A percentile compares a stretch with the other conserved stretches of the same genome.
phyloP scores from a whole-genome alignment of 192 early-diverging fungal species.

The Coemansia sp. region DNA sequence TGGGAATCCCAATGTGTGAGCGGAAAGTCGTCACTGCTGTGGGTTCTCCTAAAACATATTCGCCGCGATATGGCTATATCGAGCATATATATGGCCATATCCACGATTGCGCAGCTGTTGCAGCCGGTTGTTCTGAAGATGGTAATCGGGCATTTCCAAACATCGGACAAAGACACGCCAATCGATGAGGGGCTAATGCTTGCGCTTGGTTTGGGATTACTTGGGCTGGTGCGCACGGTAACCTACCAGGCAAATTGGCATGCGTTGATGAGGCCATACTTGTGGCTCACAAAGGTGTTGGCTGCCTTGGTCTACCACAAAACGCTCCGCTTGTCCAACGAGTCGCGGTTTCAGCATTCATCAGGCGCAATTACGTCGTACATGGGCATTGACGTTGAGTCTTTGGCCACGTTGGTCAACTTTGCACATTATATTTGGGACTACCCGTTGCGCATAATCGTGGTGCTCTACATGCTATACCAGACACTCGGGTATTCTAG shows the following conservation, averaged over 20 bases:
- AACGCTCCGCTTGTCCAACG: conserved; percentile 14
- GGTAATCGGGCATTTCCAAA: conserved; percentile 16
- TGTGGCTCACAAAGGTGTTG: conserved; percentile 58
- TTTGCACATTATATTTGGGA: conserved; percentile 48
- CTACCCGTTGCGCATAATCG: conserved; percentile 14
- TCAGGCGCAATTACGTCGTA: conserved; percentile 72
- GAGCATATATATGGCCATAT: conserved; percentile 8
- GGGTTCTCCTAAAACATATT: conserved; percentile 2
- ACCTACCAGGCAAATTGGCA: conserved; percentile 59
- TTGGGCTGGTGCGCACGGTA: conserved; percentile 14
- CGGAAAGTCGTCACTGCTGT: background rate
- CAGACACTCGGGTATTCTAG: conserved; percentile 20
- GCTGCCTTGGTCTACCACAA: conserved; percentile 21
- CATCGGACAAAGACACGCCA: background rate
- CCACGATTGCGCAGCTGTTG: conserved; percentile 16
- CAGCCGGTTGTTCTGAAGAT: conserved; percentile 22
- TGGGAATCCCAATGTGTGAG: conserved; percentile 21
- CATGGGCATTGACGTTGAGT: conserved; percentile 61
- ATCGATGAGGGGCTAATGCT: conserved; percentile 23
- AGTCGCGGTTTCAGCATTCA: conserved; percentile 69
- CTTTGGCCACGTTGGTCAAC: conserved; percentile 18
- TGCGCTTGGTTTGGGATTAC: conserved; percentile 13
- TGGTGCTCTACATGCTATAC: conserved; percentile 21
- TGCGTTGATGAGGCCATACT: conserved; percentile 70
- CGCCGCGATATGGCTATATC: conserved; percentile 10